These are phyloP conservation scores for Anastatica hierochuntica DNA, from an alignment of 345 rosid species.

Conservation along the genomic window DNA sequence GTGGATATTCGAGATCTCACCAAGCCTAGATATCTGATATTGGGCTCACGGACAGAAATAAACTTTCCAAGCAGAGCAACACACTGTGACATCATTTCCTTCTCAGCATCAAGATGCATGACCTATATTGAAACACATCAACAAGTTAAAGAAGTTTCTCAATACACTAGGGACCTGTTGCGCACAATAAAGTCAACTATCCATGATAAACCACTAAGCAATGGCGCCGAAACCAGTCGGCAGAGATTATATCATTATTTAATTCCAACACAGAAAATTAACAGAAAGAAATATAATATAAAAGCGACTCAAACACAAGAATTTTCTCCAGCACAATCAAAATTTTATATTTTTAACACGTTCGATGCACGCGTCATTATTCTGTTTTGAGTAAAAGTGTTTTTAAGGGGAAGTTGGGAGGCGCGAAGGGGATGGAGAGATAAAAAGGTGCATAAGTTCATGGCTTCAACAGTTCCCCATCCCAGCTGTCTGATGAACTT, in stretches of 20 bases:
- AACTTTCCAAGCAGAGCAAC: slow-evolving; percentile 98
- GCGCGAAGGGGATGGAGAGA: background rate
- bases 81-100: slow-evolving; percentile 99
- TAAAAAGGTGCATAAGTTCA: background rate
- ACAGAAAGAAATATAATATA: background rate
- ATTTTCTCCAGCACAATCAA: background rate
- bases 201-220: too few relatives aligned
- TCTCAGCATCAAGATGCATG: slow-evolving; percentile 99
- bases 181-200: too few relatives aligned
- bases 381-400: slow-evolving; percentile 2
- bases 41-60: slow-evolving; percentile 98
- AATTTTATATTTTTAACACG: background rate
- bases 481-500: slow-evolving; percentile 27
- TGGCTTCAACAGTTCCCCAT: background rate
- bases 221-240: too few relatives aligned
- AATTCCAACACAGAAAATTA: background rate
- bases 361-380: background rate
- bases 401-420: background rate
- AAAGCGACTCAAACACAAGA: background rate
- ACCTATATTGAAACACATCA: slow-evolving; percentile 36
- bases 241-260: too few relatives aligned
- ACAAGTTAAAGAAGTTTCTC: too few relatives aligned
- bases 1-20: slow-evolving; percentile 39
- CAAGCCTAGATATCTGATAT: slow-evolving; percentile 98
- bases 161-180: too few relatives aligned